phyloP scores from a whole-genome alignment of 2,329 filamentous ascomycete species.

The Trichoderma guizhouense region DNA sequence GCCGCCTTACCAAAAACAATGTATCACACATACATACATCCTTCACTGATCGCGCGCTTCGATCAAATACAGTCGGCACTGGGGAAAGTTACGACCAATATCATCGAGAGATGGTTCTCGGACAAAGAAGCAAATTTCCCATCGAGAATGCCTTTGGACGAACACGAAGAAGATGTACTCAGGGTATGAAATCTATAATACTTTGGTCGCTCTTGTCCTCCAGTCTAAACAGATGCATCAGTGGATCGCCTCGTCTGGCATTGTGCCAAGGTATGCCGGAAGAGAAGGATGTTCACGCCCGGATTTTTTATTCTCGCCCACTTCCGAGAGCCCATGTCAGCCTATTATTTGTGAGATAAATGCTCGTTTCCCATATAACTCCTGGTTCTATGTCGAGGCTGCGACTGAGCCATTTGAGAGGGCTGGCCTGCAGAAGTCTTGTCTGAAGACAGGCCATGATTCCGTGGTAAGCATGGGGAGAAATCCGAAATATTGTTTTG shows the following conservation, averaged over 20 bases:
- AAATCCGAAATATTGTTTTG: not conserved
- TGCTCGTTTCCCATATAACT: conserved; percentile 9
- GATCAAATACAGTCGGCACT: not conserved
- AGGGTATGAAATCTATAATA: not conserved
- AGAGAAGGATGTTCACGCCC: conserved; percentile 2
- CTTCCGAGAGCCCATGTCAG: not conserved
- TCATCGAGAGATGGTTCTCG: conserved; percentile 5
- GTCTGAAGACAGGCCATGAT: not conserved
- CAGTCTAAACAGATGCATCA: not conserved
- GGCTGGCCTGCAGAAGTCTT: not conserved
- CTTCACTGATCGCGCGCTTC: not conserved
- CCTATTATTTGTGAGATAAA: conserved; percentile 6
- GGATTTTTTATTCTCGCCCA: conserved; percentile 2
- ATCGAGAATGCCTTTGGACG: not conserved
- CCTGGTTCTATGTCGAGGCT: not conserved
- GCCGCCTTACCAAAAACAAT: not conserved
- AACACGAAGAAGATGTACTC: not conserved
- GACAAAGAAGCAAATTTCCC: not conserved
- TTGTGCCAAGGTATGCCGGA: conserved; percentile 3
- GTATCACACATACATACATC: not conserved
- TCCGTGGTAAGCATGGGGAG: not conserved
- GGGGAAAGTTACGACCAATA: not conserved
- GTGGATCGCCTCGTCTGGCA: conserved; percentile 1
- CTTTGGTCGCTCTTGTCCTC: not conserved
- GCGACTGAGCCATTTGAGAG: not conserved